Conservation (phyloP, 768 basidiomycete species). For the Phylloporus sp. region DNA sequence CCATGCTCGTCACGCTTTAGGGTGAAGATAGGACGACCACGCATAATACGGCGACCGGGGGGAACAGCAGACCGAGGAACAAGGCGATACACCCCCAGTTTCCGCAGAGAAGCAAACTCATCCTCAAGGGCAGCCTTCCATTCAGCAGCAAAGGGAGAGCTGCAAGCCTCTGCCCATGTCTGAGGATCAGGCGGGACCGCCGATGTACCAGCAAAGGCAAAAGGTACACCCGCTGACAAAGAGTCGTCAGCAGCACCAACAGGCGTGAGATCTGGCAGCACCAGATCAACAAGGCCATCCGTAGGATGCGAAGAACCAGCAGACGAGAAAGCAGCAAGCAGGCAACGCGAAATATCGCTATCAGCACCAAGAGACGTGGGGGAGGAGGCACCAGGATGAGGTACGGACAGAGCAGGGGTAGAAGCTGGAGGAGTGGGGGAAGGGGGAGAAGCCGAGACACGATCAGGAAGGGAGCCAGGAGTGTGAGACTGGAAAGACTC, state of each 20-base stretch:
- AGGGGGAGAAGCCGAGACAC: background rate
- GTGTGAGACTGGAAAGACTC: background rate
- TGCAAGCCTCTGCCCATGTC: constrained; percentile 15
- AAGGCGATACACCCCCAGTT: constrained; percentile 17
- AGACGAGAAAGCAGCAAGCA: too few relatives aligned
- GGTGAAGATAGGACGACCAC: constrained; percentile 25
- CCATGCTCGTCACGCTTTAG: constrained; percentile 21
- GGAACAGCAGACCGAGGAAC: constrained; percentile 18
- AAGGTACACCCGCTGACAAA: too few relatives aligned
- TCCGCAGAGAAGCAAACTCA: constrained; percentile 12
- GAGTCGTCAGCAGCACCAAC: too few relatives aligned
- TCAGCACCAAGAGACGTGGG: too few relatives aligned
- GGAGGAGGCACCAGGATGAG: too few relatives aligned
- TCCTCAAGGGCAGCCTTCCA: constrained; percentile 23
- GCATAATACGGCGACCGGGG: constrained; percentile 18
- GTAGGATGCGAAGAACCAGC: too few relatives aligned
- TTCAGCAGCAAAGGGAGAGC: constrained; percentile 6
- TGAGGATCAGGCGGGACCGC: constrained; percentile 9
- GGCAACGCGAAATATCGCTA: too few relatives aligned
- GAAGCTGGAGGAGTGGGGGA: background rate
- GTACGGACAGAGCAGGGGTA: too few relatives aligned
- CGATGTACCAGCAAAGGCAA: background rate
- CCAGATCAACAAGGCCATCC: too few relatives aligned
- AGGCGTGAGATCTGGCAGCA: too few relatives aligned
- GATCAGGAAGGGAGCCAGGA: background rate